These are phyloP conservation scores for Globisporangium cylindrosporum DNA, from an alignment of 352 stramenopile genomes.

Conservation along the genomic window DNA sequence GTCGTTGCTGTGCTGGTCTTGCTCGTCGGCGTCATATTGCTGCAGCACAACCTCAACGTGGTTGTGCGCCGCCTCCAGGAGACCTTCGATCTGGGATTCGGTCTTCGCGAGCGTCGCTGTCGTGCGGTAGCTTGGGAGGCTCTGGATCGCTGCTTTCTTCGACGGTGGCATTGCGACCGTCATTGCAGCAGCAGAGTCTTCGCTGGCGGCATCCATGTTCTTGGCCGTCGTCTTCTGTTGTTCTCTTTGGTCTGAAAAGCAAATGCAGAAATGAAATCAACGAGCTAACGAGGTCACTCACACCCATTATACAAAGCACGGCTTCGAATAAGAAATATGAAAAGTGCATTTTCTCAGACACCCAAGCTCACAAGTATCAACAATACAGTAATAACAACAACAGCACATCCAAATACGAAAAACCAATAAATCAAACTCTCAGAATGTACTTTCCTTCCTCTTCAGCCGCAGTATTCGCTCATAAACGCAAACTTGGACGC, in stretches of 20 bases:
- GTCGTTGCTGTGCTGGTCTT: not conserved
- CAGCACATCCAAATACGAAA: not conserved
- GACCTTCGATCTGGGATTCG: slow-evolving; percentile 9
- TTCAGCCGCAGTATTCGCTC: slow-evolving; percentile 27
- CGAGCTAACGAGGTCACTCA: not conserved
- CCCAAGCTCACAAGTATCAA: not conserved
- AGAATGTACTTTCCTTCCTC: not conserved
- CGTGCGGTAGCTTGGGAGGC: not conserved
- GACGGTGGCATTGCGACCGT: not conserved
- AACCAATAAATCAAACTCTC: not conserved
- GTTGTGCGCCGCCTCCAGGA: slow-evolving; percentile 4
- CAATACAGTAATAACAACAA: not conserved
- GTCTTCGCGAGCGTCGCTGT: slow-evolving; percentile 5
- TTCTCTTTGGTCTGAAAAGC: not conserved
- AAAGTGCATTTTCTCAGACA: not conserved
- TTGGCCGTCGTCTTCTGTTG: not conserved
- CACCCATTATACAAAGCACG: not conserved
- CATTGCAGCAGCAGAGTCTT: not conserved
- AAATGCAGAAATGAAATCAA: not conserved
- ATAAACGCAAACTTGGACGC: slow-evolving; percentile 56
- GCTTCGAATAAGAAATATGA: not conserved
- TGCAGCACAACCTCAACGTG: slow-evolving; percentile 26
- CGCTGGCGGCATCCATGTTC: not conserved
- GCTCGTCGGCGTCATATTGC: slow-evolving; percentile 6
- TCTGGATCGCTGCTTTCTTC: slow-evolving; percentile 4